Evolutionary conservation across 495 filamentous ascomycete species (phyloP).

Genomic region (Margaritispora aquatica): DNA sequence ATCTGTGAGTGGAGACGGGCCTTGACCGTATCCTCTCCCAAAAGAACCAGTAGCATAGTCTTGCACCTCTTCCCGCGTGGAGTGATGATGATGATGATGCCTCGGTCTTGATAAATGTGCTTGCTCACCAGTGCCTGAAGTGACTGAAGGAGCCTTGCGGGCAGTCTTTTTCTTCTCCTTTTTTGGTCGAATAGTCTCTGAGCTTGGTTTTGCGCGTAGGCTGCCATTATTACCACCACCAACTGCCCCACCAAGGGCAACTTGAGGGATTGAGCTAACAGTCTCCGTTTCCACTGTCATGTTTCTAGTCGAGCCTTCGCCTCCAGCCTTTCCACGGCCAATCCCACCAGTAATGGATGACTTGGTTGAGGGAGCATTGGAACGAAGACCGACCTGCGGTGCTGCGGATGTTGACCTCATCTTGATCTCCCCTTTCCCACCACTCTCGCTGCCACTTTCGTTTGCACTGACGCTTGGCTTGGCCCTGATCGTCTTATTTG

Average conservation of each 20-base stretch:
- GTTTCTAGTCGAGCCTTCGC: constrained; percentile 73
- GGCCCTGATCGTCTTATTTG: constrained; percentile 25
- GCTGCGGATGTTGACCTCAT: constrained; percentile 26
- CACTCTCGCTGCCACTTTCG: constrained; percentile 60
- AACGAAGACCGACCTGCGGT: constrained; percentile 29
- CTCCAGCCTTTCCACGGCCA: constrained; percentile 47
- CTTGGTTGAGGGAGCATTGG: constrained; percentile 38
- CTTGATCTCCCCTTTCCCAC: constrained; percentile 36
- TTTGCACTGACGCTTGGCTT: constrained; percentile 31
- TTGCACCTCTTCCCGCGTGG: constrained; percentile 25
- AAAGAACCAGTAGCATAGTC: constrained; percentile 27
- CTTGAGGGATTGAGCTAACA: constrained; percentile 84
- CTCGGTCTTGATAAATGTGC: constrained; percentile 24
- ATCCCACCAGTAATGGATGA: constrained; percentile 31
- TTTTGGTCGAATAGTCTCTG: constrained; percentile 87
- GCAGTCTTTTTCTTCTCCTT: constrained; percentile 77
- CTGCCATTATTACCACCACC: constrained; percentile 63
- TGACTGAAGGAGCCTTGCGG: constrained; percentile 67
- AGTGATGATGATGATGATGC: constrained; percentile 28
- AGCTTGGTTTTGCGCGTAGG: constrained; percentile 79
- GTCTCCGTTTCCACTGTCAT: constrained; percentile 99
- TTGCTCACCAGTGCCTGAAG: constrained; percentile 65
- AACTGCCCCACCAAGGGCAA: constrained; percentile 64
- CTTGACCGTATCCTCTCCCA: constrained; percentile 31
- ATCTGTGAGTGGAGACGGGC: constrained; percentile 21